phyloP scores from a whole-genome alignment of 78 protist genomes.

The Isochrysis galbana region DNA sequence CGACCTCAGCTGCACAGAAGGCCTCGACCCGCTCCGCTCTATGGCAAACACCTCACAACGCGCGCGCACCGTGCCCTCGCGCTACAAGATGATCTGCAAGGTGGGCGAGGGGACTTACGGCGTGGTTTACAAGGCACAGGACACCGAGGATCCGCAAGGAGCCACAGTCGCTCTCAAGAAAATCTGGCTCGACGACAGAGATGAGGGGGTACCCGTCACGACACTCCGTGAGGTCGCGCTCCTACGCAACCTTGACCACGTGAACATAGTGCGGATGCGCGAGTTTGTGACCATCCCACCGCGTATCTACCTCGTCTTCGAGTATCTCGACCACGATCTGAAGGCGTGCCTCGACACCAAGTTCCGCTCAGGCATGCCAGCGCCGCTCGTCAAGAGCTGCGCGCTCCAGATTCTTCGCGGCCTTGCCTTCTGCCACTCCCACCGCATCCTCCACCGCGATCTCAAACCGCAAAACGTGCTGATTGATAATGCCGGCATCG shows the following conservation, averaged over 20 bases:
- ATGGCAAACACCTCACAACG: too few relatives aligned
- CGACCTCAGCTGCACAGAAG: too few relatives aligned
- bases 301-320: neutral
- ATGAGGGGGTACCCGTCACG: neutral
- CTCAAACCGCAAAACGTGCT: neutral
- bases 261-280: neutral
- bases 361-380: neutral
- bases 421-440: neutral
- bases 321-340: neutral
- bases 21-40: too few relatives aligned
- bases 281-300: neutral
- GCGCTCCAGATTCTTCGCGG: neutral
- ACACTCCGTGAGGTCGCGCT: neutral
- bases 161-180: neutral
- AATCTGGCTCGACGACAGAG: neutral
- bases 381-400: neutral
- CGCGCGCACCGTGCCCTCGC: too few relatives aligned
- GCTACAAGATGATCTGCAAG: too few relatives aligned
- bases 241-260: neutral
- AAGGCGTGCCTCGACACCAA: neutral
- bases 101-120: constrained; percentile 47
- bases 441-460: neutral
- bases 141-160: too few relatives aligned
- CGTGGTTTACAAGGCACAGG: constrained; percentile 20
- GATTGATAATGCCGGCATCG: too few relatives aligned